phyloP scores from a whole-genome alignment of 2,329 filamentous ascomycete genomes.

The Pseudogymnoascus verrucosus region DNA sequence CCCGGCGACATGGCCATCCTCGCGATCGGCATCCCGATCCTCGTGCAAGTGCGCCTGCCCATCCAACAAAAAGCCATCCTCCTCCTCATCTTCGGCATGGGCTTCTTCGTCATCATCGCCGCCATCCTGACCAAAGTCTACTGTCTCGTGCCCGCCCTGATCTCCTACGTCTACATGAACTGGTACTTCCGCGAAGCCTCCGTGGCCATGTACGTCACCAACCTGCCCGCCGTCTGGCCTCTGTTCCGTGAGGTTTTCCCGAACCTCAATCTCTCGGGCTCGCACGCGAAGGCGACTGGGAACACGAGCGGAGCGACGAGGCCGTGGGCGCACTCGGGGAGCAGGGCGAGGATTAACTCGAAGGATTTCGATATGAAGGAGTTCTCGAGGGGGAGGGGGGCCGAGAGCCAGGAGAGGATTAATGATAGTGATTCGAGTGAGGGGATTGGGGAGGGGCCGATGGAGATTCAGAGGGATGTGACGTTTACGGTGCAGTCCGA shows the following conservation, averaged over 20 bases:
- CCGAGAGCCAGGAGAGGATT: constrained; percentile 11
- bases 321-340: not conserved
- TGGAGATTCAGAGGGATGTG: constrained; percentile 10
- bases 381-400: not conserved
- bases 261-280: constrained; percentile 6
- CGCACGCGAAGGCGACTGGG: not conserved
- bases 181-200: constrained; percentile 45
- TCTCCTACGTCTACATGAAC: constrained; percentile 35
- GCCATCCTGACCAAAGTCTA: constrained; percentile 39
- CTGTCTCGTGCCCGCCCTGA: constrained; percentile 30
- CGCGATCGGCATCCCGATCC: constrained; percentile 38
- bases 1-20: constrained; percentile 41
- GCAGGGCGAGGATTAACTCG: not conserved
- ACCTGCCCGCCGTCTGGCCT: constrained; percentile 43
- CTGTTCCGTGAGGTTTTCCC: constrained; percentile 36
- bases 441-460: not conserved
- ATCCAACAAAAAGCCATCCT: constrained; percentile 39
- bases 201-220: constrained; percentile 43
- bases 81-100: constrained; percentile 41
- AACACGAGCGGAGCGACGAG: not conserved
- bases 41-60: constrained; percentile 35
- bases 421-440: not conserved
- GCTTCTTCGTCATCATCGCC: constrained; percentile 38
- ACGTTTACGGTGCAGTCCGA: constrained; percentile 9
- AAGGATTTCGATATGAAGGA: not conserved